phyloP scores from a whole-genome alignment of 2,329 filamentous ascomycete genomes.

The Dactylellina leptospora region DNA sequence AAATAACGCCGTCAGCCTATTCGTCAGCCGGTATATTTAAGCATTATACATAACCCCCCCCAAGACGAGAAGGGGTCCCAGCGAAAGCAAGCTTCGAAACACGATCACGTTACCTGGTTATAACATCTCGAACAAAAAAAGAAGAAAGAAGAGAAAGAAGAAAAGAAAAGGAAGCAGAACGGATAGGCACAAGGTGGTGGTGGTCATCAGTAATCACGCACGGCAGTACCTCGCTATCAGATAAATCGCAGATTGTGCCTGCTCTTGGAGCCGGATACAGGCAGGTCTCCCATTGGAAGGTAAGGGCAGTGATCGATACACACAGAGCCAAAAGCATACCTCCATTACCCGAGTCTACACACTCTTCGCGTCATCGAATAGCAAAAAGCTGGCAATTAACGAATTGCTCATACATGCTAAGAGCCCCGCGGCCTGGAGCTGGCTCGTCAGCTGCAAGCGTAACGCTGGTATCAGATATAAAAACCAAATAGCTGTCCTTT shows the following conservation, averaged over 20 bases:
- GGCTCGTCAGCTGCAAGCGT: slow-evolving; percentile 28
- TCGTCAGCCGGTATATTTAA: slow-evolving; percentile 27
- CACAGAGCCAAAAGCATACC: slow-evolving; percentile 49
- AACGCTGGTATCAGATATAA: slow-evolving; percentile 1
- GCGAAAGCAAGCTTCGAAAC: slow-evolving; percentile 15
- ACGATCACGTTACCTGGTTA: slow-evolving; percentile 33
- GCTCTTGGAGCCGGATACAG: slow-evolving; percentile 35
- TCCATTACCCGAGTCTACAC: slow-evolving; percentile 4
- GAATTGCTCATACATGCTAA: slow-evolving; percentile 42
- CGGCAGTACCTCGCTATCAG: slow-evolving; percentile 14
- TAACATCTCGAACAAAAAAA: too few relatives aligned
- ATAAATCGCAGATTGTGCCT: slow-evolving; percentile 28
- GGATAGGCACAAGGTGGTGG: neutral
- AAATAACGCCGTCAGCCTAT: slow-evolving; percentile 37
- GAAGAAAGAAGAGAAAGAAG: neutral
- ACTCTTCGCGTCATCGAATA: slow-evolving; percentile 49
- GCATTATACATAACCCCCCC: too few relatives aligned
- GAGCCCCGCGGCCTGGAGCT: neutral
- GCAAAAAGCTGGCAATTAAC: slow-evolving; percentile 22
- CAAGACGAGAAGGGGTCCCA: slow-evolving; percentile 29
- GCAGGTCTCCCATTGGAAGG: slow-evolving; percentile 30
- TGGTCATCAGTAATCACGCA: neutral
- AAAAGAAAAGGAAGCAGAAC: neutral
- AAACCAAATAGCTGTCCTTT: slow-evolving; percentile 3
- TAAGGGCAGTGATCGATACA: slow-evolving; percentile 16